Conservation (phyloP, 306 rosid species). For the Dalbergia oliveri region DNA sequence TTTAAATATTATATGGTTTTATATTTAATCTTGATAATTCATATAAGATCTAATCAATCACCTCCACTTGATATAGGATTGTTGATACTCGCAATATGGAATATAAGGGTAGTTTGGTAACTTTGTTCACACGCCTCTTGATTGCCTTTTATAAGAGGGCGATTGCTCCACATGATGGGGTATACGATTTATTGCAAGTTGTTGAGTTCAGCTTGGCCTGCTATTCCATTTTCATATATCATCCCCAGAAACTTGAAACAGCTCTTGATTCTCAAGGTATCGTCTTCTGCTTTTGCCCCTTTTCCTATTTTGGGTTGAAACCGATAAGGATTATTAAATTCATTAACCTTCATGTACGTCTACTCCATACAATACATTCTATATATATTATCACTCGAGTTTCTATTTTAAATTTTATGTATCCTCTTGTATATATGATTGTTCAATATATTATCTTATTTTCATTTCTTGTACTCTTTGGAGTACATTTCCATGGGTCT, state of each 20-base stretch:
- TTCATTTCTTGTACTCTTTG: constrained; percentile 3
- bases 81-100: constrained; percentile 17
- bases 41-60: too few species aligned
- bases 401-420: neutral
- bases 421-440: neutral
- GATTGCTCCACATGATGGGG: constrained; percentile 52
- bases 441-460: neutral
- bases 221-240: constrained; percentile 37
- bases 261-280: constrained; percentile 38
- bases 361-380: neutral
- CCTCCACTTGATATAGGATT: too few species aligned
- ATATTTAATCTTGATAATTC: too few species aligned
- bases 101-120: constrained; percentile 63
- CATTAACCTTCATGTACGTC: constrained; percentile 1
- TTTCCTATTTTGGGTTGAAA: neutral
- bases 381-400: neutral
- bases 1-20: too few species aligned
- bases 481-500: neutral
- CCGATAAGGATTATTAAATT: constrained; percentile 4
- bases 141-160: constrained; percentile 57
- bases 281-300: neutral
- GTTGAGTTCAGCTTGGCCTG: constrained; percentile 27
- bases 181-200: constrained; percentile 43
- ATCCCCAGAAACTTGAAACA: constrained; percentile 12
- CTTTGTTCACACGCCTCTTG: neutral